Evolutionary conservation across 2,329 filamentous ascomycete species (phyloP).

Genomic region (Exophiala lecanii-corni): DNA sequence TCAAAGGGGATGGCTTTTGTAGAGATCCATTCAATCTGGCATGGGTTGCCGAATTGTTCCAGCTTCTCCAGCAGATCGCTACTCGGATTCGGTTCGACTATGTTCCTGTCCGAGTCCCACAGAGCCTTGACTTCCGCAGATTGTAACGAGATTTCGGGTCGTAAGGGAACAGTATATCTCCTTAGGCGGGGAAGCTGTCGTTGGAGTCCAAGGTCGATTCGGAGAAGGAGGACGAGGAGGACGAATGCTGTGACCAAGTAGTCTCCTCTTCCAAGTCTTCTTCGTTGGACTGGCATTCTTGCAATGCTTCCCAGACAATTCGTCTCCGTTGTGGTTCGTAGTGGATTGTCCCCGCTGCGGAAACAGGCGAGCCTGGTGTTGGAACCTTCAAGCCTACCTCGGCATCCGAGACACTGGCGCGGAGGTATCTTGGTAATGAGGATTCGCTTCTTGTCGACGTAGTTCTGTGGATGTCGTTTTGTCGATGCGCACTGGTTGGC

Average conservation of each 20-base stretch:
- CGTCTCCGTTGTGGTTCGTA: slow-evolving; percentile 16
- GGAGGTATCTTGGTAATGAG: neutral
- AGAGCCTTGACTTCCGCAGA: neutral
- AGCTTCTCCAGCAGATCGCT: neutral
- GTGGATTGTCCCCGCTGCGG: slow-evolving; percentile 8
- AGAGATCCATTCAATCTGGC: slow-evolving; percentile 17
- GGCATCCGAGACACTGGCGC: neutral
- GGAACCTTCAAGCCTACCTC: neutral
- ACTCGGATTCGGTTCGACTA: neutral
- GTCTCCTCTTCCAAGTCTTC: neutral
- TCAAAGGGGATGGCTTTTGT: slow-evolving; percentile 12
- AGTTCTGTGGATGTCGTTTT: slow-evolving; percentile 7
- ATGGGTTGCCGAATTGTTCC: slow-evolving; percentile 16
- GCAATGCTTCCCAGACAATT: slow-evolving; percentile 16
- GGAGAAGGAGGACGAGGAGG: neutral
- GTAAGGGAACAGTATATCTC: neutral
- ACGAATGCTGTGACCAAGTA: neutral
- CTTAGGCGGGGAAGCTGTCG: neutral
- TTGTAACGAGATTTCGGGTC: neutral
- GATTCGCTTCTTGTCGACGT: slow-evolving; percentile 3
- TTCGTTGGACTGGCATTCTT: neutral
- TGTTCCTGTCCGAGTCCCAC: neutral
- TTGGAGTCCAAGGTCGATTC: too few species aligned
- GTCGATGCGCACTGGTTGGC: neutral
- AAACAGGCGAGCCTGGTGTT: neutral